Conservation (phyloP, 371 early-diverging fungal genomes). For the Lichtheimia ornata region DNA sequence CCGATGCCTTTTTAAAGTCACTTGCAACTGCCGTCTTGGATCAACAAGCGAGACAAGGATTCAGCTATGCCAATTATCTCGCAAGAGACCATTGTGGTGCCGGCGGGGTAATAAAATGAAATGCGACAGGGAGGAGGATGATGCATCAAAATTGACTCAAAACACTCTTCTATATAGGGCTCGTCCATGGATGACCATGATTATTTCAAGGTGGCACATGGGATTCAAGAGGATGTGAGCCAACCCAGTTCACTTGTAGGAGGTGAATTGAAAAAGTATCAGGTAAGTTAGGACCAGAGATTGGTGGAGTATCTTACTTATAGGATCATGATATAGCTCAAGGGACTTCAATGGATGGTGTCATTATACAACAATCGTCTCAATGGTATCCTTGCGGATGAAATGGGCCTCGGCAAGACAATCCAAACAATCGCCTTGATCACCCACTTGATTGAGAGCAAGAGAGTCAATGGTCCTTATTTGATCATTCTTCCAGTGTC, state of each 20-base stretch:
- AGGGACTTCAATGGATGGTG: conserved; percentile 98
- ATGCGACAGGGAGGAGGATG: conserved; percentile 2
- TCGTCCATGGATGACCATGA: conserved; percentile 36
- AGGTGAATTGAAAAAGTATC: conserved; percentile 96
- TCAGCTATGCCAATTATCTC: conserved; percentile 59
- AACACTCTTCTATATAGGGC: too few relatives aligned
- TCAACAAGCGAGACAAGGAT: conserved; percentile 38
- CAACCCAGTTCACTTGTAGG: conserved; percentile 90
- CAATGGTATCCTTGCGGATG: conserved; percentile 98
- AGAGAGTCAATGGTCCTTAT: conserved; percentile 91
- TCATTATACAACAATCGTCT: conserved; percentile 94
- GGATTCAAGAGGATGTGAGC: conserved; percentile 75
- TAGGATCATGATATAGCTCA: conserved; percentile 46
- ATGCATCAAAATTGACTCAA: conserved; percentile 14
- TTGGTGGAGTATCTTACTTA: not conserved
- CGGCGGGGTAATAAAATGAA: too few relatives aligned
- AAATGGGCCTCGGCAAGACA: conserved; percentile 98
- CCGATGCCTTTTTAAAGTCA: conserved; percentile 79
- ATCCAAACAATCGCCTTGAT: conserved; percentile 98
- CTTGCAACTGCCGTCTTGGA: conserved; percentile 71
- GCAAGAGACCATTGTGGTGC: not conserved
- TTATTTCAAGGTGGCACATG: conserved; percentile 90
- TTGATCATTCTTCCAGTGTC: conserved; percentile 94
- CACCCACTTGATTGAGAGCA: conserved; percentile 90
- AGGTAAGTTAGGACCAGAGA: conserved; percentile 38